These are phyloP conservation scores for Fusarium chuoi DNA, from an alignment of 2,329 filamentous ascomycete genomes.

Conservation along the genomic window DNA sequence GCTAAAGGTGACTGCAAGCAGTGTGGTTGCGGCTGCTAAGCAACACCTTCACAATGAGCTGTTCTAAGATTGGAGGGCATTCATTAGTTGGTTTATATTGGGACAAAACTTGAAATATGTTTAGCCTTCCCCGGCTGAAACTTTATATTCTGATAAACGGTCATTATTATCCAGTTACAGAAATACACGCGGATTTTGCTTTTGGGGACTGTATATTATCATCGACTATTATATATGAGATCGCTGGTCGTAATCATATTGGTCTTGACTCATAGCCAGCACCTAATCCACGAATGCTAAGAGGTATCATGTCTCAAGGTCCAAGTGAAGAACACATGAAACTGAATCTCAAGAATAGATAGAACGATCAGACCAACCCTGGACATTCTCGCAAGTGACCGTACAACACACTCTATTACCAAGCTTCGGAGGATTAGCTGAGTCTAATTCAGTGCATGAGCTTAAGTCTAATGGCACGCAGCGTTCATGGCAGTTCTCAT, in stretches of 20 bases:
- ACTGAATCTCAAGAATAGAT: rapidly evolving
- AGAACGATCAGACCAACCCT: rapidly evolving
- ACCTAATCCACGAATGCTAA: background rate
- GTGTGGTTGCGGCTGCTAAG: background rate
- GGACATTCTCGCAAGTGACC: background rate
- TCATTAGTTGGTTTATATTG: background rate
- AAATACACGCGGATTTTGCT: background rate
- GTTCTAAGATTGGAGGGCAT: background rate
- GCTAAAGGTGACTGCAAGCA: background rate
- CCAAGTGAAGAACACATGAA: background rate
- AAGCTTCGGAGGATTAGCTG: rapidly evolving
- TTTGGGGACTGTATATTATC: background rate
- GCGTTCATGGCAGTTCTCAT: background rate
- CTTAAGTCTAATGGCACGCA: background rate
- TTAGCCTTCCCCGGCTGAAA: background rate
- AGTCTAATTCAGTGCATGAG: background rate
- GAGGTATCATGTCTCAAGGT: background rate
- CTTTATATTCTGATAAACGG: rapidly evolving
- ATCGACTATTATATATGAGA: background rate
- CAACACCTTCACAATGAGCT: too few relatives aligned
- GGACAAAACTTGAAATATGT: too few relatives aligned
- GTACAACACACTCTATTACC: rapidly evolving
- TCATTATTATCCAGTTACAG: background rate
- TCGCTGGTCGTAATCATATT: rapidly evolving
- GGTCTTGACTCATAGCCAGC: background rate